A percentile compares a stretch with the other conserved stretches of the same genome.
These are phyloP conservation scores for Myriosclerotinia scirpicola DNA, from an alignment of 2,329 filamentous ascomycete species.

Conservation along the genomic window DNA sequence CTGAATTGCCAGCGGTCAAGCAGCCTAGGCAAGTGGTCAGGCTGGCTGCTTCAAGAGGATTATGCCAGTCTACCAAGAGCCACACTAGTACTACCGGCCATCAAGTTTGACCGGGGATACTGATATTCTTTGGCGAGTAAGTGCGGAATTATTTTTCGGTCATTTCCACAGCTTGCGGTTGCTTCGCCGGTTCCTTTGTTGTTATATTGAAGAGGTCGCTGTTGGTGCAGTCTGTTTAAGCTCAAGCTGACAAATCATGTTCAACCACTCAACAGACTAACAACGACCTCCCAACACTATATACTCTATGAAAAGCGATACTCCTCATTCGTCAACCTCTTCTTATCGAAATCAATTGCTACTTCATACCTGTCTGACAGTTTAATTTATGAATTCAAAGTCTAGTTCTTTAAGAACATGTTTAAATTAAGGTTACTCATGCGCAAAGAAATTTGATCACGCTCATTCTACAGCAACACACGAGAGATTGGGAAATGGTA, in stretches of 20 bases:
- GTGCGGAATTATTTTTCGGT: not conserved
- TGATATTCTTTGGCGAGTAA: no score
- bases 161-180: not conserved
- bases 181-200: not conserved
- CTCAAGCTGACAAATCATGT: slow-evolving; percentile 7
- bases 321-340: not conserved
- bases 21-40: no score
- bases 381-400: not conserved
- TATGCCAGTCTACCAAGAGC: no score
- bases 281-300: not conserved
- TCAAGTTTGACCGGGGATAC: no score
- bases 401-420: not conserved
- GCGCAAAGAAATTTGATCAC: not conserved
- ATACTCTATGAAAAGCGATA: not conserved
- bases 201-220: not conserved
- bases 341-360: no score
- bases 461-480: not conserved
- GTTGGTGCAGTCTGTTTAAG: not conserved
- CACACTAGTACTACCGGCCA: no score
- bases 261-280: not conserved
- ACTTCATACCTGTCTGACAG: not conserved
- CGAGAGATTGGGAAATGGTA: no score
- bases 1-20: no score
- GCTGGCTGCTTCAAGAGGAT: no score
- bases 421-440: not conserved